Base-by-base conservation (phyloP, 2,329 filamentous ascomycete genomes). In the Pestalotiopsis fici region DNA sequence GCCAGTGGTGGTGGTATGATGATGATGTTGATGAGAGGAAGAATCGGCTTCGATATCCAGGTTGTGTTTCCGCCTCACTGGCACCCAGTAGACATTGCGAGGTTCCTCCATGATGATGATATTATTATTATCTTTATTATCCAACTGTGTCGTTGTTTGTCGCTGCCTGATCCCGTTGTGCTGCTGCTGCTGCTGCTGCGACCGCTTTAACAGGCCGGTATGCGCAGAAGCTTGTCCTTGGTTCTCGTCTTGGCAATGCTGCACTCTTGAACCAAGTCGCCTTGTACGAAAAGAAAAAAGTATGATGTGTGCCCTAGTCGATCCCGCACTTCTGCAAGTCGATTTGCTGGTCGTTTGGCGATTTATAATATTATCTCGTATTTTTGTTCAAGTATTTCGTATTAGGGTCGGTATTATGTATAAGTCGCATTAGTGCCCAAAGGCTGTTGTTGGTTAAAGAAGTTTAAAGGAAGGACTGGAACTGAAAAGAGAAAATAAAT, bases 51-150 rank as follows among this genome's bases (percentile, higher is more conserved):
- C n/a, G 6, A n/a, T 23, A 54, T 27, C 55, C 11, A 18, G 23
- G 57, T 35, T 37, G n/a, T 60, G 57, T 37, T 37, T 31, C 57
- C 28, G 27, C 28, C 28, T 60, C 27, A 60, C 28, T 27, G 57
- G 57, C 57, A 60, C 57, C 57, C 57, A 60, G 31, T 60, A 60
- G n/a, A 60, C 27, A 18, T 60, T 60, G 25, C 57, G 57, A 7
- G 43, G 43, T 21, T 37, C 25, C 15, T 27, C 27, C 57, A 60
- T n/a, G n/a, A n/a, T n/a, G n/a, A n/a, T n/a, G n/a, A n/a, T 35
- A 35, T 35, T 35, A 35, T 35, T 6, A 35, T 35, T 35, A 35
- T 35, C 11, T 35, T 35, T 35, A 11, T 35, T 35, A 7, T 6
- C 11, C 31, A 11, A 35, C 11, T 35, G 6, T 35, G 5, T 35